Base-by-base conservation (phyloP, 225 moss, liverwort and hornwort species). In the Asterella californica region DNA sequence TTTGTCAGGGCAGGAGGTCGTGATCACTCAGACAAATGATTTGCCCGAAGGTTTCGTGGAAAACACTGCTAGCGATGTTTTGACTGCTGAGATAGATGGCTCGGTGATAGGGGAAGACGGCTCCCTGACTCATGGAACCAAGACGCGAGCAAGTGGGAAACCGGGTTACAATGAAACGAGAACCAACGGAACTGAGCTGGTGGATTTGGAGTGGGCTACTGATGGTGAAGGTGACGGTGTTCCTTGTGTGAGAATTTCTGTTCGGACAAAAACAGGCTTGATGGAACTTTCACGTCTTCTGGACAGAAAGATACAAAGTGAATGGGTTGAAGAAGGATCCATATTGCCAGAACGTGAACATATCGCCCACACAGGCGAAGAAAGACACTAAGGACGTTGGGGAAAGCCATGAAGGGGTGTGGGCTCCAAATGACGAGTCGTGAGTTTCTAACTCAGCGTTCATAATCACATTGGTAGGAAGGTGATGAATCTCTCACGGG, bases 181-280 rank as follows among this genome's bases (percentile, higher is more conserved):
- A 5, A 49, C 10, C 52, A 49, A 75, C 38, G 70, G 47, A 60
- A 17, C 62, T 19, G 78, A 86, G 79, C 70, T 79, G 42, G 50
- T 84, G 22, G 82, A 77, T 17, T 24, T 84, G 12, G 83, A 87
- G 60, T 84, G 87, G 87, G 54, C 71, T 52, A 70, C 53, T n/a
- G 76, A 76, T 33, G 59, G 37, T 45, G 76, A 76, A n/a, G 64
- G 30, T 27, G 42, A 42, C 3, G 81, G 78, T 65, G 80, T 87
- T 34, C 71, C 87, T 45, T 79, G 72, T 73, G 87, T 84, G 30
- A 79, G 81, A 77, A 82, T 84, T 33, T 87, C 87, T 46, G 79
- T 79, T 71, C 79, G 29, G 55, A 84, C 87, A 18, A 80, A 60
- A 48, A 70, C 82, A 49, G 87, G 87, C 61, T 74, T 87, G 12